Evolutionary conservation across 345 rosid genomes (phyloP).

Genomic region (Lepidium aucheri): DNA sequence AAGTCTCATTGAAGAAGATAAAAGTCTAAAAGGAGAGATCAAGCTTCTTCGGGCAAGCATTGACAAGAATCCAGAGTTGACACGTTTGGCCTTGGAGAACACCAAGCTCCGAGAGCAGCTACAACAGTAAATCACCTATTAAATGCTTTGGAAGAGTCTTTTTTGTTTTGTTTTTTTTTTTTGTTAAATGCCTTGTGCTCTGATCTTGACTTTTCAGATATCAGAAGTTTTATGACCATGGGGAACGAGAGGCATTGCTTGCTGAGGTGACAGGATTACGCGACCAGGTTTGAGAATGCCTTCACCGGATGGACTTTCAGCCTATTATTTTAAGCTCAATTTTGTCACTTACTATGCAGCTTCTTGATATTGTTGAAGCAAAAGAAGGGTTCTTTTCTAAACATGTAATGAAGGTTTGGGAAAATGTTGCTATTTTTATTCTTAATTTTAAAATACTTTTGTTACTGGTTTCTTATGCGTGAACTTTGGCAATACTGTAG

Average conservation of each 20-base stretch:
- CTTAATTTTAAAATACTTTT: conserved; percentile 2
- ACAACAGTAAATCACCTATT: conserved; percentile 41
- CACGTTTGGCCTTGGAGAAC: conserved; percentile 53
- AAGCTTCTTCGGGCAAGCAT: conserved; percentile 49
- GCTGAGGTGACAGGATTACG: conserved; percentile 65
- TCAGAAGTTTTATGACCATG: conserved; percentile 54
- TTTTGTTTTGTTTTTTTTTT: background rate
- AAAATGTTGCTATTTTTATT: background rate
- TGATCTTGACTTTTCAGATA: conserved; percentile 40
- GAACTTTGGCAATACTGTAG: conserved; percentile 30
- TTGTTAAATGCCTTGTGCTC: background rate
- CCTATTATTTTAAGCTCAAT: background rate
- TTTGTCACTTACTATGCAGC: conserved; percentile 32
- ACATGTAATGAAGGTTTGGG: conserved; percentile 36
- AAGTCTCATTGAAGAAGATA: conserved; percentile 55
- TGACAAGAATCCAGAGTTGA: conserved; percentile 52
- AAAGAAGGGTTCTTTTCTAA: conserved; percentile 26
- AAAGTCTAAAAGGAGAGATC: conserved; percentile 55
- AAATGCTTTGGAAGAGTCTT: conserved; percentile 12
- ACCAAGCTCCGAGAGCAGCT: conserved; percentile 61
- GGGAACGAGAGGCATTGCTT: conserved; percentile 58
- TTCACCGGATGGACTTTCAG: conserved; percentile 2
- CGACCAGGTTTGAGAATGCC: conserved; percentile 51
- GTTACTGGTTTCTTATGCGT: conserved; percentile 17
- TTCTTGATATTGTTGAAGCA: conserved; percentile 42